Percentiles rank a stretch among this genome's conserved stretches.
These are phyloP conservation scores for Halophytophthora polymorphica DNA, from an alignment of 352 stramenopile genomes.

Conservation along the genomic window DNA sequence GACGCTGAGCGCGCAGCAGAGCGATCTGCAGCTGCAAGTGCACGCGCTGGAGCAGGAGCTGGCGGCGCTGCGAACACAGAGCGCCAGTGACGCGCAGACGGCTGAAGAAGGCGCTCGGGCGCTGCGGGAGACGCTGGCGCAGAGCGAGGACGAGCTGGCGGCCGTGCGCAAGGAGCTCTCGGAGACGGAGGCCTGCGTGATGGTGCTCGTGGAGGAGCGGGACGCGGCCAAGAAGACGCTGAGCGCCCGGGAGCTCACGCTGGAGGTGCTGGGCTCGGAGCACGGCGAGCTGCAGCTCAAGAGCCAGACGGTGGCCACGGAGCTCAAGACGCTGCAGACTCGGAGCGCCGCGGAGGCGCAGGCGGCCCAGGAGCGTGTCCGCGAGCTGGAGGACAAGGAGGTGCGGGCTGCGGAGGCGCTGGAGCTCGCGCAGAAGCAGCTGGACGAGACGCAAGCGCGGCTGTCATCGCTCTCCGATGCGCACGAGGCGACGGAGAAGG, in stretches of 20 bases:
- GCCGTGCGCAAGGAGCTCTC: constrained; percentile 27
- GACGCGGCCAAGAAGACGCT: constrained; percentile 32
- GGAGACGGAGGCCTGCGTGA: constrained; percentile 29
- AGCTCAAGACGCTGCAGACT: constrained; percentile 21
- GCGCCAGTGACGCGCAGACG: constrained; percentile 15
- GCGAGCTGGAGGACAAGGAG: constrained; percentile 15
- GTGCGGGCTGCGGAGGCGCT: constrained; percentile 14
- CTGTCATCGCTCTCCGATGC: constrained; percentile 16
- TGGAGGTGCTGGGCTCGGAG: constrained; percentile 34
- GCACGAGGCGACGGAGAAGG: constrained; percentile 11
- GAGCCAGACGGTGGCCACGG: constrained; percentile 27
- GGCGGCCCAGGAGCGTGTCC: constrained; percentile 15
- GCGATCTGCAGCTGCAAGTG: constrained; percentile 29
- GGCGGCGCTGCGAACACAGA: constrained; percentile 17
- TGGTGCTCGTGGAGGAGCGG: constrained; percentile 33
- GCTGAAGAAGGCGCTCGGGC: constrained; percentile 22
- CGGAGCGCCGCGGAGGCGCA: constrained; percentile 19
- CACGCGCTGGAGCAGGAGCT: constrained; percentile 18
- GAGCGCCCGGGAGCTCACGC: constrained; percentile 26
- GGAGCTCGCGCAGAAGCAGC: constrained; percentile 12
- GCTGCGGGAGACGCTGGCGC: constrained; percentile 8
- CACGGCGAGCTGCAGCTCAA: constrained; percentile 37
- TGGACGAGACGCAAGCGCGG: constrained; percentile 14
- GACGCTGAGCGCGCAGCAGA: constrained; percentile 23
- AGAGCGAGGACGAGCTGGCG: constrained; percentile 16